These are phyloP conservation scores for Citrus inodora DNA, from an alignment of 345 rosid species.

Conservation along the genomic window DNA sequence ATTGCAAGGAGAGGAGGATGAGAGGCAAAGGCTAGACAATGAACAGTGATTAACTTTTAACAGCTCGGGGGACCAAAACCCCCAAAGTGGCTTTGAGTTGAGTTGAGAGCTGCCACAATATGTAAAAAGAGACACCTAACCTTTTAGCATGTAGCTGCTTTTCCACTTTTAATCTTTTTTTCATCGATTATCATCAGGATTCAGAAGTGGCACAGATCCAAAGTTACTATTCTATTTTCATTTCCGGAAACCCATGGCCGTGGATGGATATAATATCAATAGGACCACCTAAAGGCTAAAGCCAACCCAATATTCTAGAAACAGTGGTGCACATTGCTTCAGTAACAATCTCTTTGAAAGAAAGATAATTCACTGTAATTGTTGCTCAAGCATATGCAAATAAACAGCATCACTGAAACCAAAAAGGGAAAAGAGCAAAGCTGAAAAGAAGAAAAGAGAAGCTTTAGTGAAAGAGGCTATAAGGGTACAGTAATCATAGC, in stretches of 20 bases:
- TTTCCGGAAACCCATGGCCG: slow-evolving; percentile 18
- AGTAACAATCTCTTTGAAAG: too few relatives aligned
- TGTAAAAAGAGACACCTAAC: slow-evolving; percentile 4
- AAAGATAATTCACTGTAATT: background rate
- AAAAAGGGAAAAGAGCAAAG: background rate
- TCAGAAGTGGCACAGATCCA: slow-evolving; percentile 15
- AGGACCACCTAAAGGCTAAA: slow-evolving; percentile 5
- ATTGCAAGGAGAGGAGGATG: background rate
- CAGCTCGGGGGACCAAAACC: background rate
- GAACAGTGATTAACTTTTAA: slow-evolving; percentile 4
- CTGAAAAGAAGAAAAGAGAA: background rate
- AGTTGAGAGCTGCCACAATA: background rate
- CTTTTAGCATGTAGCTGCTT: slow-evolving; percentile 21
- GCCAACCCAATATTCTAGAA: background rate
- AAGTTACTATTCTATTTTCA: background rate
- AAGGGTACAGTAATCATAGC: slow-evolving; percentile 15
- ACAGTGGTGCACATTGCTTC: background rate
- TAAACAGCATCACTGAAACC: background rate
- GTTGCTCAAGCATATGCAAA: background rate
- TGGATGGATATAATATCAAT: background rate
- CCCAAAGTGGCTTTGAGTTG: slow-evolving; percentile 10
- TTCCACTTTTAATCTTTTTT: slow-evolving; percentile 12
- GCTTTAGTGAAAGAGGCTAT: slow-evolving; percentile 6
- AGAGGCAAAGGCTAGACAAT: background rate
- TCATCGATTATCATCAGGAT: background rate